phyloP scores from a whole-genome alignment of 305 asterid species.

The Solanum hybrid region DNA sequence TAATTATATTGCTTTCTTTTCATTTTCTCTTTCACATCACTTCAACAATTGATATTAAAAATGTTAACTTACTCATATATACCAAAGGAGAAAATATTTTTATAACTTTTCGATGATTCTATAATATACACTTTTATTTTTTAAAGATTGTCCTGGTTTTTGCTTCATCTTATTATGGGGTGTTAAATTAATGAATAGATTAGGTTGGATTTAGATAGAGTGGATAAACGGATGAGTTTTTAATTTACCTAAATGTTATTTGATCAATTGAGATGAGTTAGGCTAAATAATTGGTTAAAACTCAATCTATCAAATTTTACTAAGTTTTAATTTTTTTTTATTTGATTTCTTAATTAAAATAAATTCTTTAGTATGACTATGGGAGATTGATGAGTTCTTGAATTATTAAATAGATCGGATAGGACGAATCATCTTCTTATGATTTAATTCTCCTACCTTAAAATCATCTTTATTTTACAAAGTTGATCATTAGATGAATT shows the following conservation, averaged over 20 bases:
- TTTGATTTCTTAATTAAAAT: not conserved
- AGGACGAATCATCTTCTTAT: not conserved
- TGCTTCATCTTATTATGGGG: not conserved
- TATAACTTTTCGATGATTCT: not conserved
- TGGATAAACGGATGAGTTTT: not conserved
- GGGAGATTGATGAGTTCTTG: not conserved
- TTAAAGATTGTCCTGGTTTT: not conserved
- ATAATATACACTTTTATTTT: not conserved
- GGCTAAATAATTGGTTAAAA: not conserved
- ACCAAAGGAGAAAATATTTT: not conserved
- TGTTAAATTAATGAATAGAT: not conserved
- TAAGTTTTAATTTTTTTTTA: not conserved
- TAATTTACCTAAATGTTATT: not conserved
- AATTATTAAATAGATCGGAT: not conserved
- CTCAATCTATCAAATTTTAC: not conserved
- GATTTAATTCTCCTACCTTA: not conserved
- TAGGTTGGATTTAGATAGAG: not conserved
- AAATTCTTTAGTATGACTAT: not conserved
- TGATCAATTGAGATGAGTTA: not conserved
- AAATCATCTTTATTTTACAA: not conserved
- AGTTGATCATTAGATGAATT: not conserved
- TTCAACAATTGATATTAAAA: too few species aligned
- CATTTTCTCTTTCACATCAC: not conserved
- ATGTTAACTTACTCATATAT: not conserved
- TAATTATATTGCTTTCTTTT: not conserved